These are phyloP conservation scores for Flaveria brownii DNA, from an alignment of 129 eudicot genomes.

Conservation along the genomic window DNA sequence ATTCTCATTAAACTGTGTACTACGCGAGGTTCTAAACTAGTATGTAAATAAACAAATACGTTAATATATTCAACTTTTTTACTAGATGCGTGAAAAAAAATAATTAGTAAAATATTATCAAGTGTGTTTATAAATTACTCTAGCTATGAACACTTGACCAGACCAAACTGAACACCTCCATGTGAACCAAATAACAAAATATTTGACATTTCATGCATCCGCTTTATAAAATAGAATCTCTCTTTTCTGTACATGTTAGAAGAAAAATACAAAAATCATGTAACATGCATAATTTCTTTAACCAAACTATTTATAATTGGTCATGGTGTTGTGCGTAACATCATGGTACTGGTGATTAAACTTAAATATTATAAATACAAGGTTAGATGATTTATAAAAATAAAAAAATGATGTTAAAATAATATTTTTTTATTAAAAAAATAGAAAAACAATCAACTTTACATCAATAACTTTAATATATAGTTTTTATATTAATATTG, in stretches of 20 bases:
- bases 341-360: too few species aligned
- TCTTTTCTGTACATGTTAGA: background rate
- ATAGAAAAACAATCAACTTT: constrained; percentile 1
- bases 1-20: too few species aligned
- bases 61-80: background rate
- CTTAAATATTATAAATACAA: too few species aligned
- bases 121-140: too few species aligned
- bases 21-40: too few species aligned
- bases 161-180: background rate
- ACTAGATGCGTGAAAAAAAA: background rate
- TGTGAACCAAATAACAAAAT: constrained; percentile 9
- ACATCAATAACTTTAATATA: background rate
- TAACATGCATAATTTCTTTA: too few species aligned
- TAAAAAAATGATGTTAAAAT: too few species aligned
- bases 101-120: background rate
- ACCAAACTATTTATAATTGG: too few species aligned
- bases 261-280: too few species aligned
- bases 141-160: constrained; percentile 25
- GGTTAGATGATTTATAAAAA: too few species aligned
- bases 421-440: background rate
- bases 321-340: too few species aligned
- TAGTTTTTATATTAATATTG: background rate
- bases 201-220: constrained; percentile 19
- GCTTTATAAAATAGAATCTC: background rate
- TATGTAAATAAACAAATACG: background rate